A percentile compares a stretch with the other conserved stretches of the same genome.
Conservation (phyloP, 2,329 filamentous ascomycete species). For the Botrytis deweyae region DNA sequence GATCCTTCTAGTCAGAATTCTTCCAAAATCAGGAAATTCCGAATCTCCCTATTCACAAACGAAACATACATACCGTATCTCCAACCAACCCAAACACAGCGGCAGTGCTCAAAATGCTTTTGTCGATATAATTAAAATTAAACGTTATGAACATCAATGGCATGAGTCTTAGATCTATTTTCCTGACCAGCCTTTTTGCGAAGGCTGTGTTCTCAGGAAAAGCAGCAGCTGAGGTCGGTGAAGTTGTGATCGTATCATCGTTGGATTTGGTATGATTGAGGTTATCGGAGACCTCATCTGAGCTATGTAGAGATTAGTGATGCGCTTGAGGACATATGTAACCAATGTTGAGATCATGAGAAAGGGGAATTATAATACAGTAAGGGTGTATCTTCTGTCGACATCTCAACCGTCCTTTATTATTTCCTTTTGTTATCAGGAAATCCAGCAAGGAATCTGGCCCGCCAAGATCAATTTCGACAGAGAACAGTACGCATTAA, state of each 20-base stretch:
- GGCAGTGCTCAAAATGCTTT: slow-evolving; percentile 42
- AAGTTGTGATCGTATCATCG: background rate
- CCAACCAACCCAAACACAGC: slow-evolving; percentile 48
- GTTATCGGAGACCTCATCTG: background rate
- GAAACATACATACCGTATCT: slow-evolving; percentile 38
- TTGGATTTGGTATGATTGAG: background rate
- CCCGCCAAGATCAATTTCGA: background rate
- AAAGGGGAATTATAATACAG: background rate
- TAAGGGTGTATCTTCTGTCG: background rate
- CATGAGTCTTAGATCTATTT: slow-evolving; percentile 55
- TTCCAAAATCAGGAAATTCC: background rate
- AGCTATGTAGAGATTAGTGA: background rate
- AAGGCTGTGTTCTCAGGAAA: background rate
- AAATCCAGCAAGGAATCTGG: background rate
- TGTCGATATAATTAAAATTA: slow-evolving; percentile 51
- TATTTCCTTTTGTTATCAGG: background rate
- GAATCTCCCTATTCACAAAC: fast-evolving
- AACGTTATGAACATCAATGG: slow-evolving; percentile 56
- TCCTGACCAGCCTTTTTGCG: slow-evolving; percentile 43
- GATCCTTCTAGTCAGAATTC: background rate
- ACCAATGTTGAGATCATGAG: too few relatives aligned
- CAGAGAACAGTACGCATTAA: background rate
- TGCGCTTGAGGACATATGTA: background rate
- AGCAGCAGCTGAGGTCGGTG: background rate
- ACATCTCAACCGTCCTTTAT: background rate